phyloP scores from a whole-genome alignment of 306 rosid genomes.

The Macrotyloma uniflorum region DNA sequence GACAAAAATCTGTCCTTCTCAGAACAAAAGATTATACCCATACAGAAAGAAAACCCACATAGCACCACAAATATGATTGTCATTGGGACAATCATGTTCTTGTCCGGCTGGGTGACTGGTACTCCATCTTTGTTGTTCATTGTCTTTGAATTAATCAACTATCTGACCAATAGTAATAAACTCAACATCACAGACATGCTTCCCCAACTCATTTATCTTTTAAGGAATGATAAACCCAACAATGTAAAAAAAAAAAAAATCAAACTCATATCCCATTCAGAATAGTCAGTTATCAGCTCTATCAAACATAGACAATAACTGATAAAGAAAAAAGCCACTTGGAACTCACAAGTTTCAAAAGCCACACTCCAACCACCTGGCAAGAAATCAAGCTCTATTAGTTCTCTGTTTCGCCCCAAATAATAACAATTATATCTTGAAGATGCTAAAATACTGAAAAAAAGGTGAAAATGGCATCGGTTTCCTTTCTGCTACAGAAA shows the following conservation, averaged over 20 bases:
- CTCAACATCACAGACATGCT: not conserved
- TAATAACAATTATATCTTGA: not conserved
- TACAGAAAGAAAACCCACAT: conserved; percentile 88
- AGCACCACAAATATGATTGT: conserved; percentile 64
- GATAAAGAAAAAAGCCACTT: not conserved
- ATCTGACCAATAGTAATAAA: conserved; percentile 46
- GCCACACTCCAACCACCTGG: conserved; percentile 17
- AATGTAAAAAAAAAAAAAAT: not conserved
- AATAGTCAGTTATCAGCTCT: not conserved
- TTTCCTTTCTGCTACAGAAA: conserved; percentile 11
- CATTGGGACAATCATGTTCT: conserved; percentile 55
- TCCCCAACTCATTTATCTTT: not conserved
- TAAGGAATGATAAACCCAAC: not conserved
- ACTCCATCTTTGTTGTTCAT: conserved; percentile 87
- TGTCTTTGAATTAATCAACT: conserved; percentile 38
- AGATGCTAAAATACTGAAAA: not conserved
- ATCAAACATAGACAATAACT: not conserved
- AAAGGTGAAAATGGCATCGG: not conserved
- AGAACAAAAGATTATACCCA: conserved; percentile 83
- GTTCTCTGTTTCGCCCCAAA: not conserved
- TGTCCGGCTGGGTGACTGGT: conserved; percentile 55
- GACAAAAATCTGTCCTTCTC: conserved; percentile 51
- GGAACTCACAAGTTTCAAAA: conserved; percentile 31
- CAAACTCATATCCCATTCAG: not conserved
- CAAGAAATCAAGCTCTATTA: conserved; percentile 5